phyloP scores from a whole-genome alignment of 208 protist genomes.

The Wallacemonas sp. region DNA sequence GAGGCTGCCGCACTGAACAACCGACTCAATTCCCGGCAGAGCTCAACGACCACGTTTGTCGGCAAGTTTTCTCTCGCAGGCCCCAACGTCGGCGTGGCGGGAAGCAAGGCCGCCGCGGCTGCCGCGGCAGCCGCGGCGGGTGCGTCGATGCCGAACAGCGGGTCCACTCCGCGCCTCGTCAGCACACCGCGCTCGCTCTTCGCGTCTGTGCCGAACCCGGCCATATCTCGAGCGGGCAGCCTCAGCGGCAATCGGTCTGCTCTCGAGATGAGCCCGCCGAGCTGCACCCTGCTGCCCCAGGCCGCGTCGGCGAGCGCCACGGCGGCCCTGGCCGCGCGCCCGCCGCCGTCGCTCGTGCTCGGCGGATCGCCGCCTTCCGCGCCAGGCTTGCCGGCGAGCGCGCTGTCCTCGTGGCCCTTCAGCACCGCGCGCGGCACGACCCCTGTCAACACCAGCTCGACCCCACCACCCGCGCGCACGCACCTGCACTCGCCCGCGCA shows the following conservation, averaged over 20 bases:
- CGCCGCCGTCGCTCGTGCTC: background rate
- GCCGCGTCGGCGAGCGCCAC: background rate
- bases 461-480: slow-evolving; percentile 3
- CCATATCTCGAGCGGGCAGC: background rate
- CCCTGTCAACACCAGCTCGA: background rate
- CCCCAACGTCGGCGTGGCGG: slow-evolving; percentile 9
- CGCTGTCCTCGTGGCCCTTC: too few species aligned
- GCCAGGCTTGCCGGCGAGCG: too few species aligned
- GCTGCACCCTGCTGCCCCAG: background rate
- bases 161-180: background rate
- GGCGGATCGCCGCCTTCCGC: background rate
- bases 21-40: background rate
- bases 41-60: background rate
- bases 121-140: slow-evolving; percentile 1
- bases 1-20: background rate
- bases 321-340: slow-evolving; percentile 2
- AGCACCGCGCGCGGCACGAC: background rate
- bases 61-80: slow-evolving; percentile 6
- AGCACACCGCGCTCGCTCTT: slow-evolving; percentile 10
- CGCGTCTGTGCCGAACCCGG: slow-evolving; percentile 8
- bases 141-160: background rate
- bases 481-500: slow-evolving; percentile 11
- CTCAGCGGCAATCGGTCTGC: background rate
- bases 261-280: slow-evolving; percentile 1
- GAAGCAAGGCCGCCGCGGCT: slow-evolving; percentile 2